Base-by-base conservation (phyloP, 805 yeast species). In the Candida sithepensis region DNA sequence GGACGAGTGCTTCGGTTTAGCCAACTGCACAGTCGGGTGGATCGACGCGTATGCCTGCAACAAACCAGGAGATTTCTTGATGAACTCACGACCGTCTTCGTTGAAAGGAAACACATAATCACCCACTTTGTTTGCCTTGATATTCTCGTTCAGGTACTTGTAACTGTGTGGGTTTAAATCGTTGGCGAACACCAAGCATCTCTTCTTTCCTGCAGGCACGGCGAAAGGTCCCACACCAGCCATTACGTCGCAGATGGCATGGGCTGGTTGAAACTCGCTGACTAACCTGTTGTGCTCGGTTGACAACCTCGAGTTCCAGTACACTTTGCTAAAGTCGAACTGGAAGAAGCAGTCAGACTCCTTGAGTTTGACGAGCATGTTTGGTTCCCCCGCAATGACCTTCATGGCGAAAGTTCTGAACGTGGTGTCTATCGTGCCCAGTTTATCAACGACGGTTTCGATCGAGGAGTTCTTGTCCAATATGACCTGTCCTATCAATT, bases 211-310 rank as follows among this genome's bases (percentile, higher is more conserved):
- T 0, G 97, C 96, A 0, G 99, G 99, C 1, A 94, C 81, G 1
- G 96, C 92, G 71, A 95, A 94, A 4, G 99, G 99, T 0, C 99
- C 99, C 2, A 94, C 98, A 41, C 99, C 99, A 0, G 97, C 98
- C 81, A 95, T 88, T 0, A 90, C 97, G 70, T 94, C 99, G 58
- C 89, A 88, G 0, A 95, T 86, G 6, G 89, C 86, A 49, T 85
- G 85, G 9, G 85, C 85, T 38, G 77, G 57, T 57, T 87, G 85
- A 48, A 71, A 73, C 34, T 68, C 61, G 1, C 68, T 63, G 3
- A 94, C 84, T 39, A 94, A 68, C 49, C 98, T 73, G 41, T 82
- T 92, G 65, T 94, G 99, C 60, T 94, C 99, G 0, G 96, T 88
- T 55, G 90, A 92, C 43, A 94, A 73, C 56, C 99, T 78, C 14